Conservation (phyloP, 2,329 filamentous ascomycete species). For the Colletotrichum nymphaeae region DNA sequence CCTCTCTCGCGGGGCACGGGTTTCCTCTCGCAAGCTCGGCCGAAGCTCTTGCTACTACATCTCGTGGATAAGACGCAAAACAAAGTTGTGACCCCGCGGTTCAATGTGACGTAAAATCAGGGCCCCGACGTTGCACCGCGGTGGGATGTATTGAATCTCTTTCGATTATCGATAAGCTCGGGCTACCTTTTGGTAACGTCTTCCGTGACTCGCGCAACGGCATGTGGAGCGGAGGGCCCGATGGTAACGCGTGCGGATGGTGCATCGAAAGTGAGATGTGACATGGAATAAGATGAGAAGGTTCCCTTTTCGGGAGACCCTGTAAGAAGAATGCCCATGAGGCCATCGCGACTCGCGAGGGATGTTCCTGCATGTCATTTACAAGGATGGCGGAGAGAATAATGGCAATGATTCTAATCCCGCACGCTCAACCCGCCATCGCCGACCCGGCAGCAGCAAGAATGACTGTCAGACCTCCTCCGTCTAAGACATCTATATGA, state of each 20-base stretch:
- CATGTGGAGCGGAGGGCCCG: not conserved
- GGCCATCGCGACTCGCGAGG: slow-evolving; percentile 16
- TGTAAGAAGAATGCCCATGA: not conserved
- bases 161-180: slow-evolving; percentile 17
- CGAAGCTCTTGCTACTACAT: not conserved
- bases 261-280: slow-evolving; percentile 13
- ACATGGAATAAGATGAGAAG: slow-evolving; percentile 18
- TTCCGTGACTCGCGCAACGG: slow-evolving; percentile 30
- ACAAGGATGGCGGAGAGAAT: slow-evolving; percentile 7
- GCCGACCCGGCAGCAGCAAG: not conserved
- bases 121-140: slow-evolving; percentile 12
- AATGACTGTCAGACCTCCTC: not conserved
- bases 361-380: slow-evolving; percentile 9
- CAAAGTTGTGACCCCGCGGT: slow-evolving; percentile 20
- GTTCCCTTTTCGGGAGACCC: not conserved
- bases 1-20: slow-evolving; percentile 9
- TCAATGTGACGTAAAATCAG: slow-evolving; percentile 21
- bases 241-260: not conserved
- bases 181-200: not conserved
- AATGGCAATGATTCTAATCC: not conserved
- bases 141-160: slow-evolving; percentile 16
- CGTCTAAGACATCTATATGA: slow-evolving; percentile 15
- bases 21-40: not conserved
- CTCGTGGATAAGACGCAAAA: not conserved
- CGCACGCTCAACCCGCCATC: not conserved